phyloP scores from a whole-genome alignment of 2,329 filamentous ascomycete species.

The Cordyceps sp. region DNA sequence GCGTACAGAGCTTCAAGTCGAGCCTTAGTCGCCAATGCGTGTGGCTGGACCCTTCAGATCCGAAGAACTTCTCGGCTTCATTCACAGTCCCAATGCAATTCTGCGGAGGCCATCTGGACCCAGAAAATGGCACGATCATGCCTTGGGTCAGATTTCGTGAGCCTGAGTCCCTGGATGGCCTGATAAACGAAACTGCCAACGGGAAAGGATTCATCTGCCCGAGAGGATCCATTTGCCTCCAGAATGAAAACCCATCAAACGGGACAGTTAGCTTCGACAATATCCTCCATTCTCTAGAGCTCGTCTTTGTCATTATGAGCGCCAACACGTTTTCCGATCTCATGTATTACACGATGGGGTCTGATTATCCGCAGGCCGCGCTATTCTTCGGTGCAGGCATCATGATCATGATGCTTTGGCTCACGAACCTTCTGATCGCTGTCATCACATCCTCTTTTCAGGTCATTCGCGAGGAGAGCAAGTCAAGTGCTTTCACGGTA shows the following conservation, averaged over 20 bases:
- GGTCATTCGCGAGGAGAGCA: slow-evolving; percentile 92
- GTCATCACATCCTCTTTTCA: slow-evolving; percentile 98
- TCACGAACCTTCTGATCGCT: slow-evolving; percentile 85
- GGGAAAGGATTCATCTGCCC: slow-evolving; percentile 86
- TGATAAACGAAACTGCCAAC: slow-evolving; percentile 29
- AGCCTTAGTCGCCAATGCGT: slow-evolving; percentile 64
- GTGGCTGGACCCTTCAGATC: slow-evolving; percentile 52
- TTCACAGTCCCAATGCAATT: slow-evolving; percentile 56
- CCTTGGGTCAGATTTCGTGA: slow-evolving; percentile 46
- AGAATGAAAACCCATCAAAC: slow-evolving; percentile 64
- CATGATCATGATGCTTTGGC: slow-evolving; percentile 88
- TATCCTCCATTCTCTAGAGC: slow-evolving; percentile 75
- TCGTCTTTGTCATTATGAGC: slow-evolving; percentile 97
- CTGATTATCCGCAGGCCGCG: slow-evolving; percentile 75
- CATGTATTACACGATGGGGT: slow-evolving; percentile 85
- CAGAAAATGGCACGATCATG: slow-evolving; percentile 33
- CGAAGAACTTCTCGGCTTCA: slow-evolving; percentile 32
- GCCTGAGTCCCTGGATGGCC: slow-evolving; percentile 23
- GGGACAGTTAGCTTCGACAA: slow-evolving; percentile 91
- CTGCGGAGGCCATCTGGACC: slow-evolving; percentile 68
- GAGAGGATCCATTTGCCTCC: slow-evolving; percentile 63
- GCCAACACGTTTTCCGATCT: slow-evolving; percentile 93
- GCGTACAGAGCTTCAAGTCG: slow-evolving; percentile 88
- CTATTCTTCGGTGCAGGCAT: slow-evolving; percentile 61
- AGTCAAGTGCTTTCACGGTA: slow-evolving; percentile 78